Evolutionary conservation across 495 filamentous ascomycete genomes (phyloP).

Genomic region (Penicillium odoratum): DNA sequence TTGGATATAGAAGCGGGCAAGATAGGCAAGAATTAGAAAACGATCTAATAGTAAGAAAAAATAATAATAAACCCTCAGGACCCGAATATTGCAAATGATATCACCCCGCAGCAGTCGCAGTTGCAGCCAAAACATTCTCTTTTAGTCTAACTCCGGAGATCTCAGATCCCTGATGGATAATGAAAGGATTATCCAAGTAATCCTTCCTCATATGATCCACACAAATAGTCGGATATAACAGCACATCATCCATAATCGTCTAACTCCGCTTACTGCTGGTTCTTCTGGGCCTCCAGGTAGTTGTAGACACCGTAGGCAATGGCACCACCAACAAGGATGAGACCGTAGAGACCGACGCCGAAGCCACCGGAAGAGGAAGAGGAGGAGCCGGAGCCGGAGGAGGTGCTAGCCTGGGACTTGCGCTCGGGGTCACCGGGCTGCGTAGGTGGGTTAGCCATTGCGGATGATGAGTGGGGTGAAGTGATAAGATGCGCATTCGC

Average conservation of each 20-base stretch:
- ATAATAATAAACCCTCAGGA: constrained; percentile 4
- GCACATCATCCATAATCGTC: neutral
- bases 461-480: neutral
- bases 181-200: neutral
- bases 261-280: constrained; percentile 23
- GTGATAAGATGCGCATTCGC: neutral
- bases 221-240: neutral
- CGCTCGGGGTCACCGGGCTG: constrained; percentile 85
- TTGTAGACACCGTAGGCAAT: constrained; percentile 83
- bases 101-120: constrained; percentile 7
- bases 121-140: constrained; percentile 4
- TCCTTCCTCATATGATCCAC: constrained; percentile 1
- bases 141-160: constrained; percentile 9
- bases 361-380: constrained; percentile 51
- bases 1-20: neutral
- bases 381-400: constrained; percentile 51
- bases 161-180: neutral
- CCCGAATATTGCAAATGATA: constrained; percentile 13
- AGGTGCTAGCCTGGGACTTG: constrained; percentile 55
- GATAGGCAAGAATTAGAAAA: neutral
- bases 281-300: constrained; percentile 67
- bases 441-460: constrained; percentile 9
- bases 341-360: constrained; percentile 79
- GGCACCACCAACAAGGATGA: constrained; percentile 75
- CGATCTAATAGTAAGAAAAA: neutral